phyloP scores from a whole-genome alignment of 2,329 filamentous ascomycete species.

The Trichoderma semiorbis region DNA sequence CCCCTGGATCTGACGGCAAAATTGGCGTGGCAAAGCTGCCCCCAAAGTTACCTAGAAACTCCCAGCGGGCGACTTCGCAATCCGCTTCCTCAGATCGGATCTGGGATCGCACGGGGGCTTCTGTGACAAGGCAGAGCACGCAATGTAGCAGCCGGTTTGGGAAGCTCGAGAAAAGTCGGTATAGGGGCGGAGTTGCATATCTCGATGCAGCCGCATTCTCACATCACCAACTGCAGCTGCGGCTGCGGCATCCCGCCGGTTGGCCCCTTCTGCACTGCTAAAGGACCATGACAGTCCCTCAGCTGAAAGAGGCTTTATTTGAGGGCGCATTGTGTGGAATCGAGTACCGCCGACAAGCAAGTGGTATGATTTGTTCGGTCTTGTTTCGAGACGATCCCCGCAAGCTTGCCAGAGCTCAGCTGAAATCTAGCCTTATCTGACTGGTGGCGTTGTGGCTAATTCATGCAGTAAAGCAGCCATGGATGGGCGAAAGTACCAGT shows the following conservation, averaged over 20 bases:
- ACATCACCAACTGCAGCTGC: not conserved
- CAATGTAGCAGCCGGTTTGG: not conserved
- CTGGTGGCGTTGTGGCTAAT: conserved; percentile 11
- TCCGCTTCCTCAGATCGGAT: conserved; percentile 6
- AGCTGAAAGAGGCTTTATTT: not conserved
- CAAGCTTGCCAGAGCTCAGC: conserved; percentile 12
- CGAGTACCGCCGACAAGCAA: not conserved
- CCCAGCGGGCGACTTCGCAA: not conserved
- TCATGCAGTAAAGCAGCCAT: not conserved
- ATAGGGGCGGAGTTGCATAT: not conserved
- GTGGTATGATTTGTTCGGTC: not conserved
- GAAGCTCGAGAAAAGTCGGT: conserved; percentile 10
- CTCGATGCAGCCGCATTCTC: not conserved
- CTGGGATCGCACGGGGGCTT: conserved; percentile 1
- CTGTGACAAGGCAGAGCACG: not conserved
- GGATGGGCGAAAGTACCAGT: not conserved
- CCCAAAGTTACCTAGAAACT: not conserved
- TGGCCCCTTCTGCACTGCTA: not conserved
- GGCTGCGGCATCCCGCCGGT: not conserved
- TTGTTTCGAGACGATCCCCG: conserved; percentile 9
- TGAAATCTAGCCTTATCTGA: conserved; percentile 13
- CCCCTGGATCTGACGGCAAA: conserved; percentile 10
- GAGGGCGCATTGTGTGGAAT: not conserved
- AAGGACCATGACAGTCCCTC: not conserved
- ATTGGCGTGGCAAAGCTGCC: not conserved